Percentiles rank a stretch among this genome's conserved stretches.
Evolutionary conservation across 2,329 filamentous ascomycete genomes (phyloP).

Genomic region (Colletotrichum spinosum): DNA sequence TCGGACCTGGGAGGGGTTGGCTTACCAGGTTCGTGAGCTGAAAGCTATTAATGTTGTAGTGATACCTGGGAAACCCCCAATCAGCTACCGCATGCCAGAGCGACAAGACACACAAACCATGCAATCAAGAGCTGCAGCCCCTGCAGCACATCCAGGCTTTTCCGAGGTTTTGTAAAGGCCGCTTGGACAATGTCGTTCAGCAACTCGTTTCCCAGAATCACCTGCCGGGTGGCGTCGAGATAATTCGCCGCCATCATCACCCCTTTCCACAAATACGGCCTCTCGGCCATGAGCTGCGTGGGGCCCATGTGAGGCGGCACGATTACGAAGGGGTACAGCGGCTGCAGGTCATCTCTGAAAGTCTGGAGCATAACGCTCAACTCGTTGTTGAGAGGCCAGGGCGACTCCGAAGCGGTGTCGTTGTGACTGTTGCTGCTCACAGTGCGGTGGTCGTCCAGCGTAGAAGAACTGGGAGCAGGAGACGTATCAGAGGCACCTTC

Average conservation of each 20-base stretch:
- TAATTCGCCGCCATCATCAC: conserved; percentile 58
- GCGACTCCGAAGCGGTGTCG: conserved; percentile 40
- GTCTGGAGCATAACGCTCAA: conserved; percentile 52
- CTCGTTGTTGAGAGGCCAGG: conserved; percentile 57
- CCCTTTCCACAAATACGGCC: conserved; percentile 62
- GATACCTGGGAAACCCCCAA: conserved; percentile 49
- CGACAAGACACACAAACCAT: conserved; percentile 50
- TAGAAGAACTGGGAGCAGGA: conserved; percentile 38
- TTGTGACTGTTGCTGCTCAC: conserved; percentile 9
- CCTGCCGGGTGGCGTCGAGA: conserved; percentile 57
- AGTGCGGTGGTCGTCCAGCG: conserved; percentile 39
- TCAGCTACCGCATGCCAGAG: too few relatives aligned
- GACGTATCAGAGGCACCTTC: conserved; percentile 13
- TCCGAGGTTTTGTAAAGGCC: conserved; percentile 53
- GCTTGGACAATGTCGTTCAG: conserved; percentile 56
- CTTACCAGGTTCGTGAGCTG: conserved; percentile 58
- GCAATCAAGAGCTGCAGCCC: conserved; percentile 57
- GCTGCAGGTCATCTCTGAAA: conserved; percentile 49
- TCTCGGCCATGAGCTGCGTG: conserved; percentile 49
- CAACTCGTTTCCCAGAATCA: conserved; percentile 56
- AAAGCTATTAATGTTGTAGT: conserved; percentile 61
- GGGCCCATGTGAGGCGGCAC: conserved; percentile 52
- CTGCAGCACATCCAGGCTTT: conserved; percentile 60
- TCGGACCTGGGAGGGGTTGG: too few relatives aligned
- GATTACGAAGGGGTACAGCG: conserved; percentile 59